Base-by-base conservation (phyloP, 2,329 filamentous ascomycete species). In the Claviceps fusiformis region DNA sequence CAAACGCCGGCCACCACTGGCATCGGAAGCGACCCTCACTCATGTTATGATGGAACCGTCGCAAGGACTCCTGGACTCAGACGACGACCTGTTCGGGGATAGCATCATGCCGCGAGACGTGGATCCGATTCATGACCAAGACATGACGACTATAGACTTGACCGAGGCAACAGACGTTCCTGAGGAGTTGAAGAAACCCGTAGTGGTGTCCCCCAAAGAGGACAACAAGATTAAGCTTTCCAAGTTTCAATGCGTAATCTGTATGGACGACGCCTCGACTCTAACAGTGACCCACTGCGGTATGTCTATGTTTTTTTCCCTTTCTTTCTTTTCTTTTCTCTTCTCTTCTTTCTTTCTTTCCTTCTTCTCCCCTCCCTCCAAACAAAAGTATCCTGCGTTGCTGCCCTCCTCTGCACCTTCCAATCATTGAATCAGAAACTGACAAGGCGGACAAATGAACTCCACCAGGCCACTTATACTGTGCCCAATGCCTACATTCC, bases 211-310 rank as follows among this genome's bases (percentile, higher is more conserved):
- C 13, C 47, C 52, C 17, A 70, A 74, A 54, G 70, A 72, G 52
- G 76, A 78, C 52, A 78, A 75, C 11, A 73, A 68, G 52, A 65
- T 73, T 62, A 81, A 78, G 64, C 66, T 86, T 17, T 71, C 74
- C 48, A 70, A 72, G 4, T 82, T 84, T 50, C 79, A 85, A 66
- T 86, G 82, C 58, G 80, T 82, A 47, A 85, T 86, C 56, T 86
- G 82, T 67, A 82, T 85, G 79, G 82, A 85, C 57, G 73, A 80
- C 58, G 76, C 73, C 31, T 76, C 74, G 1, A 71, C 73, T 33
- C 62, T 86, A 57, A 83, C 80, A 1, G 77, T 84, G 49, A 86
- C 82, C 3, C 79, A 84, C 65, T 86, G 82, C 66, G 82, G 82
- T 85, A 79, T 59, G 80, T 70, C 24, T 24, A 24, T 24, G 24